Base-by-base conservation (phyloP, 2,329 filamentous ascomycete species). In the Cercospora janseana region DNA sequence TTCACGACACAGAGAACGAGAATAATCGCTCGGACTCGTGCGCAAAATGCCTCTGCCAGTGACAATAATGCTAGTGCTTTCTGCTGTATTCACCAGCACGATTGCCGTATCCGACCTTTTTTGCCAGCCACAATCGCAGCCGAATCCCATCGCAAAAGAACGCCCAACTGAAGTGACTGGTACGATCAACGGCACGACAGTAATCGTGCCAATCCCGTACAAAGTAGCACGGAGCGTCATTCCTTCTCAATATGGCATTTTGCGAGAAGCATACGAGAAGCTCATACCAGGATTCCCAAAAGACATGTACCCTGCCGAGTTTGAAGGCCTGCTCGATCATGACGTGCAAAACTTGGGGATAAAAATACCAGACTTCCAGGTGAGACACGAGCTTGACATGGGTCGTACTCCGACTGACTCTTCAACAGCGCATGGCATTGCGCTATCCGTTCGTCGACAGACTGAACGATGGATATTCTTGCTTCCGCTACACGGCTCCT, bases 151-250 rank as follows among this genome's bases (percentile, higher is more conserved):
- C 16, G 51, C 46, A 13, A 43, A 45, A 16, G 31, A 46, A 4
- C 42, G 49, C 21, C 50, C 43, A 8, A 50, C 34, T 5, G 44
- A 54, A 7, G 43, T 52, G 20, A 56, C 54, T 8, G 54, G 54
- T 20, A 56, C 54, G 1, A 49, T 56, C 51, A 56, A 56, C 29
- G 54, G 54, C 16, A 56, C 54, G 5, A 51, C 50, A 13, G 54
- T 43, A 24, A 56, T 56, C 41, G 44, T 56, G 12, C 54, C 54
- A n/a, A 52, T 56, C 20, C 46, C 50, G 7, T 50, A 50, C 46
- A 32, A 37, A 2, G 43, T 50, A 9, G 54, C 54, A 7, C 46
- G 54, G 6, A 47, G 40, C 18, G 29, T 56, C 6, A 49, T 56
- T 20, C 54, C 54, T 7, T 23, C 54, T 4, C 28, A 56, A 26